Evolutionary conservation across 345 rosid genomes (phyloP).

Genomic region (Cardamine occulta): DNA sequence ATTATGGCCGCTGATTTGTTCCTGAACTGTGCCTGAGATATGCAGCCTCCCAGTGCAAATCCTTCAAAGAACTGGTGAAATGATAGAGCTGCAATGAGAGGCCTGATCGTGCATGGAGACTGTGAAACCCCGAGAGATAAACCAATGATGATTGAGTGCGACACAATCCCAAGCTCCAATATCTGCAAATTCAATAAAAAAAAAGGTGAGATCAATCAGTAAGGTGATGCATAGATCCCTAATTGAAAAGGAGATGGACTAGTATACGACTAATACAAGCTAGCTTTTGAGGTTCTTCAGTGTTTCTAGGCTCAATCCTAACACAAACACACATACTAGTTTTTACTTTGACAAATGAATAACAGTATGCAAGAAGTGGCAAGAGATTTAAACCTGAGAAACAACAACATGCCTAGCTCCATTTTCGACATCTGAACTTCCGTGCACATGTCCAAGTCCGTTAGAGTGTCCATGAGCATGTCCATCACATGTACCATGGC

Average conservation of each 20-base stretch:
- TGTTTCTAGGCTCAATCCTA: background rate
- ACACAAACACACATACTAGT: background rate
- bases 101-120: constrained; percentile 81
- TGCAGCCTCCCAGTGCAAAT: constrained; percentile 93
- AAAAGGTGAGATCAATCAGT: background rate
- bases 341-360: background rate
- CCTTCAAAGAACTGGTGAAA: constrained; percentile 99
- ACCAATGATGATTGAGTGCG: constrained; percentile 95
- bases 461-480: constrained; percentile 26
- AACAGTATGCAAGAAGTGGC: background rate
- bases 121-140: constrained; percentile 80
- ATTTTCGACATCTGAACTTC: constrained; percentile 52
- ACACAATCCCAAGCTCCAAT: constrained; percentile 90
- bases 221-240: background rate
- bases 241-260: background rate
- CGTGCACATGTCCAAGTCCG: constrained; percentile 34
- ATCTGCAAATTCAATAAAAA: constrained; percentile 52
- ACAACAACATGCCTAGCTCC: constrained; percentile 84
- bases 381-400: constrained; percentile 63
- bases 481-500: constrained; percentile 66
- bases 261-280: background rate
- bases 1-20: constrained; percentile 56
- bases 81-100: constrained; percentile 82
- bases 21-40: constrained; percentile 82
- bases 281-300: background rate